Evolutionary conservation across 139 green algal species (phyloP).

Genomic region (Microglena sp.): DNA sequence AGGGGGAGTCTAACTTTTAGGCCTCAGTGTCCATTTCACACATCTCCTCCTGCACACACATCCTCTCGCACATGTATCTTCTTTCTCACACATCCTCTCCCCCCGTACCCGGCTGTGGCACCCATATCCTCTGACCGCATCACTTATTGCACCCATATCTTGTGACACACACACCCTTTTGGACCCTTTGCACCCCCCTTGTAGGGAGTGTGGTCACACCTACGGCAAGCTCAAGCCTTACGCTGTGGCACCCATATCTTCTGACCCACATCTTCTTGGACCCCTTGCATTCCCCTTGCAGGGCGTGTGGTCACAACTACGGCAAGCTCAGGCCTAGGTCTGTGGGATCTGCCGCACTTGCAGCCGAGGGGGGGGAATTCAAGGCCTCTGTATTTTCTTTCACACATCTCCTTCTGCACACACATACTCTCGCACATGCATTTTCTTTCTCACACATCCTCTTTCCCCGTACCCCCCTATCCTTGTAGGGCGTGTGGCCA

Average conservation of each 20-base stretch:
- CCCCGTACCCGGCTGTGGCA: background rate
- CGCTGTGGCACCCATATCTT: background rate
- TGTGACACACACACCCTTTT: background rate
- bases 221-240: constrained; percentile 90
- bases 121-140: background rate
- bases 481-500: constrained; percentile 38
- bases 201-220: constrained; percentile 39
- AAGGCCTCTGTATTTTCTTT: too few species aligned
- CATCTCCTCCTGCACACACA: background rate
- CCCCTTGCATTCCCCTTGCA: constrained; percentile 8
- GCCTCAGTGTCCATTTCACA: too few species aligned
- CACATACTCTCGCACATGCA: background rate
- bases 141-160: background rate
- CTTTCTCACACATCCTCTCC: background rate
- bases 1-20: constrained; percentile 62
- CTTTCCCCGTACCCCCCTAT: too few species aligned
- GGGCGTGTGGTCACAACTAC: constrained; percentile 60
- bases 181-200: background rate
- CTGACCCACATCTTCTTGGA: background rate
- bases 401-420: background rate
- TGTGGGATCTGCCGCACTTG: too few species aligned
- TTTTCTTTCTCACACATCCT: background rate
- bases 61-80: background rate
- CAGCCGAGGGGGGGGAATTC: too few species aligned
- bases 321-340: constrained; percentile 85